Evolutionary conservation across 2,329 filamentous ascomycete species (phyloP).

Genomic region (Beauveria sp.): DNA sequence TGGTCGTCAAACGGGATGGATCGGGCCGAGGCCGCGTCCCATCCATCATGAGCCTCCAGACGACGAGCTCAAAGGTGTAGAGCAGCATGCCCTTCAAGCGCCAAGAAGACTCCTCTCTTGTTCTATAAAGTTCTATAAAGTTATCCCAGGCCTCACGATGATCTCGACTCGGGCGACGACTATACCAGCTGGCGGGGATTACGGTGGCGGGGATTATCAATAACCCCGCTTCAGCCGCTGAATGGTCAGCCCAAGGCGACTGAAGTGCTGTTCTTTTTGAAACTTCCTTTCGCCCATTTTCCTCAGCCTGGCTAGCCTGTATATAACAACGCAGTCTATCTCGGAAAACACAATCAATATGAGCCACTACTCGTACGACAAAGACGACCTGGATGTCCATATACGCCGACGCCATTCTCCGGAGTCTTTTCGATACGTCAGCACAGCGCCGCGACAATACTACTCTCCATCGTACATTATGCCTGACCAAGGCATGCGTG

Average conservation of each 20-base stretch:
- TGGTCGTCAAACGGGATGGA: not conserved
- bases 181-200: conserved; percentile 2
- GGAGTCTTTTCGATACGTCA: conserved; percentile 38
- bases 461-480: conserved; percentile 34
- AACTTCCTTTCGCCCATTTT: not conserved
- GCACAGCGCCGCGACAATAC: conserved; percentile 30
- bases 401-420: conserved; percentile 36
- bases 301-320: not conserved
- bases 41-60: not conserved
- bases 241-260: conserved; percentile 4
- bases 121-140: not conserved
- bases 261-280: not conserved
- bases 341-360: conserved; percentile 15
- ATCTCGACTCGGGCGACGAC: not conserved
- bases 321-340: not conserved
- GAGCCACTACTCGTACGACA: conserved; percentile 39
- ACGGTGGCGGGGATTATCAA: conserved; percentile 1
- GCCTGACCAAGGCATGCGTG: conserved; percentile 38
- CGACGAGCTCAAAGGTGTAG: not conserved
- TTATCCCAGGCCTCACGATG: not conserved
- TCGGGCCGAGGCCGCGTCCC: not conserved
- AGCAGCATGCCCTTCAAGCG: not conserved
- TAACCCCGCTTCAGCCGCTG: conserved; percentile 9
- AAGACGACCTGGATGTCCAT: conserved; percentile 48
- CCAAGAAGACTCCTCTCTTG: not conserved